These are phyloP conservation scores for Hibiscus syriacus DNA, from an alignment of 345 rosid genomes.

Conservation along the genomic window DNA sequence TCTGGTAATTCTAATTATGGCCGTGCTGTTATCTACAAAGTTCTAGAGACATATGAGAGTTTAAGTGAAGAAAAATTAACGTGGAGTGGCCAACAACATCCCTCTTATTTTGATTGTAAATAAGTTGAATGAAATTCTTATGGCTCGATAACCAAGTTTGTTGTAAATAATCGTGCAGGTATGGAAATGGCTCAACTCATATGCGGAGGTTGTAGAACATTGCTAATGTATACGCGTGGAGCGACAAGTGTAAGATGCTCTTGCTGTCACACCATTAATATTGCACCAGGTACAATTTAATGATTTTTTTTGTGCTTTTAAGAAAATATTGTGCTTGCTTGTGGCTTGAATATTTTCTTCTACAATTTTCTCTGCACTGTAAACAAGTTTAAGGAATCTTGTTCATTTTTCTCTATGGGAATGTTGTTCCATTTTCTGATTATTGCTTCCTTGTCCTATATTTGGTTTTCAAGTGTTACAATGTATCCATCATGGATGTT, in stretches of 20 bases:
- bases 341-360: background rate
- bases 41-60: too few relatives aligned
- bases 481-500: background rate
- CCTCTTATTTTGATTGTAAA: background rate
- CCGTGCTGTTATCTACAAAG: too few relatives aligned
- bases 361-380: background rate
- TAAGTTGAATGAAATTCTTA: background rate
- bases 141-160: conserved; percentile 1
- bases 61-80: too few relatives aligned
- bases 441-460: too few relatives aligned
- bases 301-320: background rate
- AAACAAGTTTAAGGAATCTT: background rate
- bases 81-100: too few relatives aligned
- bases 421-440: too few relatives aligned
- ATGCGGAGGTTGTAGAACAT: conserved; percentile 89
- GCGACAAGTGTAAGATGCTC: conserved; percentile 92
- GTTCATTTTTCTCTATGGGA: too few relatives aligned
- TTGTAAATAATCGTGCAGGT: conserved; percentile 26
- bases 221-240: conserved; percentile 80
- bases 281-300: conserved; percentile 52
- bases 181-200: conserved; percentile 91
- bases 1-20: too few relatives aligned
- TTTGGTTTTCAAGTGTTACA: background rate
- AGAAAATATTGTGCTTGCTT: background rate
- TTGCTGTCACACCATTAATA: conserved; percentile 81